Evolutionary conservation across 1,284 basidiomycete genomes (phyloP), one percentile per base, ranked within the genome.

Genomic region (Rhodofomes roseus): DNA sequence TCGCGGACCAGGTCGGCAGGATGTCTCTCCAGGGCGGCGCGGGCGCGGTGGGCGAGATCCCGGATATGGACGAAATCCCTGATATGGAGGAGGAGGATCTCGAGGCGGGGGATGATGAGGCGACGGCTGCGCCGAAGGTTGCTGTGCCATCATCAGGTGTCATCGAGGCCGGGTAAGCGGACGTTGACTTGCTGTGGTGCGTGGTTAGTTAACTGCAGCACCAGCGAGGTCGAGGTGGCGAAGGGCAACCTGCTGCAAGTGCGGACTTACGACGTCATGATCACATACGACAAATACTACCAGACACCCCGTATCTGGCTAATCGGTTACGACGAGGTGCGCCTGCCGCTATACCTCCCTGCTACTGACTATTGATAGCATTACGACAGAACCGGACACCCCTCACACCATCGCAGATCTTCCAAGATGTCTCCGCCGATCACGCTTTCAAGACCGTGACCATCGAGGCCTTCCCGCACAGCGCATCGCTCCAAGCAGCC

Each of bases 271-370:
- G 97, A 99, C 76, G 97, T 98, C 72, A 93, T 98, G 87, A 99
- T 99, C 79, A 95, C 93, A 40, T 99, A 99, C 77, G 96, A 99
- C 84, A 99, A 99, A 79, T 96, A 95, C 75, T 97, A 97, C 75
- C 95, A 97, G 75, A 97, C 95, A 18, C 95, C 95, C 27, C 86
- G 95, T 66, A 92, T 96, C 73, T 97, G 95, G 95, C 76, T 98
- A 61, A 85, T 95, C 66, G 95, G 95, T 14, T 97, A 96, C 72
- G 94, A 96, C 71, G 95, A 97, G 85, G 93, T 92, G 65, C 60
- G 79, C 39, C 43, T 20, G 51, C 58, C 14, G 20, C 22, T 25
- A 36, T 40, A 57, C n/a, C n/a, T 54, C n/a, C 51, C n/a, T 43
- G 8, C 25, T 27, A 44, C 52, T 52, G 54, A 36, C 44, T 61